Conservation (phyloP, 192 early-diverging fungal genomes). For the Coemansia sp. region DNA sequence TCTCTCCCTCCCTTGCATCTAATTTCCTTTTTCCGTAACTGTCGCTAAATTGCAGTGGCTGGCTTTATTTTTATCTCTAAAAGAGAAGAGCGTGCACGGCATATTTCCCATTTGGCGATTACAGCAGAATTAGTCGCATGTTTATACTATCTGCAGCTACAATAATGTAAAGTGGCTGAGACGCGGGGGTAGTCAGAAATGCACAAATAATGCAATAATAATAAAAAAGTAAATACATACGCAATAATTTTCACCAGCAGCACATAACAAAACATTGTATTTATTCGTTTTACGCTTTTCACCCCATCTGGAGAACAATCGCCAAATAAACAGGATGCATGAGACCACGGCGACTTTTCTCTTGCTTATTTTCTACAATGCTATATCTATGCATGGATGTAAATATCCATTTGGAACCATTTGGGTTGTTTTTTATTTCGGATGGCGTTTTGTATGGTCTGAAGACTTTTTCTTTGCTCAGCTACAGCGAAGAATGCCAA, state of each 20-base stretch:
- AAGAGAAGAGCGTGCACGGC: neutral
- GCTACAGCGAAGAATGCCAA: neutral
- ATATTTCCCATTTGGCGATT: neutral
- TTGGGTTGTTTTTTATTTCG: neutral
- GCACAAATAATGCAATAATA: neutral
- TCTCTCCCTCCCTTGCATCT: neutral
- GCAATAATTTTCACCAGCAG: neutral
- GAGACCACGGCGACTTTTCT: no score
- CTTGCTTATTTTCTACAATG: neutral
- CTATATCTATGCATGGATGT: neutral
- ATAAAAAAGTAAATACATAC: neutral
- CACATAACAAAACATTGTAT: neutral
- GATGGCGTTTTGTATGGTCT: slow-evolving; percentile 1
- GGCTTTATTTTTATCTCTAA: slow-evolving; percentile 1
- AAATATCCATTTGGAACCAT: slow-evolving; percentile 5
- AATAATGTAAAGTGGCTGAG: neutral
- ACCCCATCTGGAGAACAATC: neutral
- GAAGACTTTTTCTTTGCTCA: neutral
- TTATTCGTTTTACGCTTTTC: neutral
- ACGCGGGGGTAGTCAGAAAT: neutral
- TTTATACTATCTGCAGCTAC: neutral
- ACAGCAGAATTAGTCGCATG: neutral
- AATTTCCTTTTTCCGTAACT: slow-evolving; percentile 1
- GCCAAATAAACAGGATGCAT: neutral
- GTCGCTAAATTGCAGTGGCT: neutral